These are phyloP conservation scores for Termitomyces sp. DNA, from an alignment of 768 basidiomycete genomes.

Conservation along the genomic window DNA sequence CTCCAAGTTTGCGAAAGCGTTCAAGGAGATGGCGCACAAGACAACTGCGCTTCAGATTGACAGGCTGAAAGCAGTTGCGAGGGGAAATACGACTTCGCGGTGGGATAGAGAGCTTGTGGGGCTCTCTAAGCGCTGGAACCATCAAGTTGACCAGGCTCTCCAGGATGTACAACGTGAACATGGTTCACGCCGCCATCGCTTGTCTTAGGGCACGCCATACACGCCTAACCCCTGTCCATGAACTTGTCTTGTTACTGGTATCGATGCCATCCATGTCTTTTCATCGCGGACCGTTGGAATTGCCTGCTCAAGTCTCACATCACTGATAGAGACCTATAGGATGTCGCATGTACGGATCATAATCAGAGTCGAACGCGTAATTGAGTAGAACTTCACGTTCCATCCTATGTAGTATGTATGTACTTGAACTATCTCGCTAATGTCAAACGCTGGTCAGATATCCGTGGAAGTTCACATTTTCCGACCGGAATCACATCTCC, in stretches of 20 bases:
- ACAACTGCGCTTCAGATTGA: neutral
- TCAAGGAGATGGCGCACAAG: neutral
- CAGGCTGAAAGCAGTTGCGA: slow-evolving; percentile 1
- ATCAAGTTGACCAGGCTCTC: slow-evolving; percentile 4
- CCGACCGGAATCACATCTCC: too few relatives aligned
- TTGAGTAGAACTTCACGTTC: neutral
- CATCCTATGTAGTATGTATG: neutral
- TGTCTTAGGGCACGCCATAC: neutral
- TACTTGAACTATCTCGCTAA: neutral
- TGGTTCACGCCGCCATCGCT: neutral
- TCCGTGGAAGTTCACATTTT: neutral
- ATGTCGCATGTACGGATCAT: neutral
- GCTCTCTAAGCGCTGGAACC: slow-evolving; percentile 1
- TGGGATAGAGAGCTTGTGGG: slow-evolving; percentile 1
- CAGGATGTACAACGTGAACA: neutral
- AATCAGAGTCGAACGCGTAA: neutral
- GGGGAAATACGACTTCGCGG: neutral
- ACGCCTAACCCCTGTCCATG: neutral
- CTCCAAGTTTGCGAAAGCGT: neutral
- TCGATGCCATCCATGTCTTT: neutral
- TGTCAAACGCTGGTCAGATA: neutral
- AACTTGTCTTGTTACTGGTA: neutral
- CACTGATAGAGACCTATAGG: neutral
- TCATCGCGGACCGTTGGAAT: neutral
- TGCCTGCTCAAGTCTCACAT: neutral